phyloP scores from a whole-genome alignment of 1,284 basidiomycete species.

The Phylloboletellus chloephorus region DNA sequence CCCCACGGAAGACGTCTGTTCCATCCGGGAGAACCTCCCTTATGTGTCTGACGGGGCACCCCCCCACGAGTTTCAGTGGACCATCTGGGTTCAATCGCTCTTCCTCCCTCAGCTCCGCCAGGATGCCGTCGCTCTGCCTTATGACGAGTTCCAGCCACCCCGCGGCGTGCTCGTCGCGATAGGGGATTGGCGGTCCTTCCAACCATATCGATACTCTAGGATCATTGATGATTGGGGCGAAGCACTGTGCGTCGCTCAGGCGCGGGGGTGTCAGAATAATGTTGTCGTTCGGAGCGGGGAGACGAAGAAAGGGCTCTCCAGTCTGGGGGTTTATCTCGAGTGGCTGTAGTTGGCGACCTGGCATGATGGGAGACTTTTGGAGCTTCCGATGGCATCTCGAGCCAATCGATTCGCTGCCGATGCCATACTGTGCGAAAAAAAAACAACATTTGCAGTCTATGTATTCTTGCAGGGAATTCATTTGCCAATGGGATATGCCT shows the following conservation, averaged over 20 bases:
- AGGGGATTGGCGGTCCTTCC: constrained; percentile 47
- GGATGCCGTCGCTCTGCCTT: constrained; percentile 24
- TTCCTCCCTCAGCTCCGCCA: constrained; percentile 36
- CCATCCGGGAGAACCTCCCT: constrained; percentile 40
- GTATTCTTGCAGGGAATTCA: constrained; percentile 10
- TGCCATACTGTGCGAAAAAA: too few species aligned
- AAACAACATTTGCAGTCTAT: too few species aligned
- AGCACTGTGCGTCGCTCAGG: constrained; percentile 36
- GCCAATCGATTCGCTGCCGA: too few species aligned
- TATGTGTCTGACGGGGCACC: constrained; percentile 37
- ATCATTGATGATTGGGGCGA: constrained; percentile 45
- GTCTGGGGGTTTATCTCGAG: constrained; percentile 41
- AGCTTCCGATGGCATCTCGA: neutral
- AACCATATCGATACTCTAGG: constrained; percentile 43
- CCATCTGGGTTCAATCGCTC: constrained; percentile 22
- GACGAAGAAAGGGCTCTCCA: constrained; percentile 48
- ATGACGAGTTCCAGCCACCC: constrained; percentile 29
- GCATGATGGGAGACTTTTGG: constrained; percentile 17
- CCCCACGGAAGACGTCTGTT: constrained; percentile 38
- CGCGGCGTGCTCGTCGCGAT: constrained; percentile 39
- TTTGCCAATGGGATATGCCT: constrained; percentile 35
- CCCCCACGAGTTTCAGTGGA: constrained; percentile 31
- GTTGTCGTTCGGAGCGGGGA: constrained; percentile 42
- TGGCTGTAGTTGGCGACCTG: constrained; percentile 33
- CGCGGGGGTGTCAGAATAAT: constrained; percentile 59